These are phyloP conservation scores for Reutealis trisperma DNA, from an alignment of 345 rosid genomes.

Conservation along the genomic window DNA sequence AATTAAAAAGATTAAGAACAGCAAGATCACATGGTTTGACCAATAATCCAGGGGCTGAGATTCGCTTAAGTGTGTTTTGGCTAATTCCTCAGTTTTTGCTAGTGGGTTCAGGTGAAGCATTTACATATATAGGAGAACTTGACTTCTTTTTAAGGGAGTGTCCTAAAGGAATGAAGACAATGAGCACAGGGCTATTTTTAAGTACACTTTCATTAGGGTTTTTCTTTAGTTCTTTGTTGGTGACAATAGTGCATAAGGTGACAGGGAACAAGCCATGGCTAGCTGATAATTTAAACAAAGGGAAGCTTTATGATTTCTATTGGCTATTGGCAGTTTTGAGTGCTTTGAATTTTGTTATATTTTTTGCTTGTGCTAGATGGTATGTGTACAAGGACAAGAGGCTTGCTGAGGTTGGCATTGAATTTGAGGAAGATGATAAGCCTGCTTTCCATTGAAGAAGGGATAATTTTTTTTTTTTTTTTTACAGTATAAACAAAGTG, in stretches of 20 bases:
- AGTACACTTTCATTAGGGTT: slow-evolving; percentile 90
- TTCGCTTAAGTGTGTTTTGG: slow-evolving; percentile 81
- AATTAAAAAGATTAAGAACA: slow-evolving; percentile 54
- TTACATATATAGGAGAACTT: slow-evolving; percentile 81
- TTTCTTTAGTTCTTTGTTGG: slow-evolving; percentile 75
- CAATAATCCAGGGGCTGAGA: slow-evolving; percentile 37
- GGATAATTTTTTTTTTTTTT: background rate
- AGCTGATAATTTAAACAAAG: slow-evolving; percentile 76
- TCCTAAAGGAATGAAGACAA: slow-evolving; percentile 98
- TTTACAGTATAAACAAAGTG: background rate
- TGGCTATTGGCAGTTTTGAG: slow-evolving; percentile 78
- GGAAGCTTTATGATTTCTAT: slow-evolving; percentile 78
- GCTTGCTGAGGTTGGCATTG: slow-evolving; percentile 67
- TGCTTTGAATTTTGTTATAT: slow-evolving; percentile 55
- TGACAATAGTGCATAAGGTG: slow-evolving; percentile 65
- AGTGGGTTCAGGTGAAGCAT: slow-evolving; percentile 90
- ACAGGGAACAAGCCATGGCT: slow-evolving; percentile 71
- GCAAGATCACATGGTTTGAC: slow-evolving; percentile 46
- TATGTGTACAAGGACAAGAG: slow-evolving; percentile 94
- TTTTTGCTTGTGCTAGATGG: slow-evolving; percentile 65
- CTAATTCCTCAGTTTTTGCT: slow-evolving; percentile 76
- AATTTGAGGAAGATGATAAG: slow-evolving; percentile 55
- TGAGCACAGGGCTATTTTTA: slow-evolving; percentile 87
- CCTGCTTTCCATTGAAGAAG: slow-evolving; percentile 41
- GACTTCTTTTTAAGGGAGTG: slow-evolving; percentile 94